A percentile compares a stretch with the other conserved stretches of the same genome.
phyloP scores from a whole-genome alignment of 139 green algal species.

The Auxenochlorella pyrenoidosa region DNA sequence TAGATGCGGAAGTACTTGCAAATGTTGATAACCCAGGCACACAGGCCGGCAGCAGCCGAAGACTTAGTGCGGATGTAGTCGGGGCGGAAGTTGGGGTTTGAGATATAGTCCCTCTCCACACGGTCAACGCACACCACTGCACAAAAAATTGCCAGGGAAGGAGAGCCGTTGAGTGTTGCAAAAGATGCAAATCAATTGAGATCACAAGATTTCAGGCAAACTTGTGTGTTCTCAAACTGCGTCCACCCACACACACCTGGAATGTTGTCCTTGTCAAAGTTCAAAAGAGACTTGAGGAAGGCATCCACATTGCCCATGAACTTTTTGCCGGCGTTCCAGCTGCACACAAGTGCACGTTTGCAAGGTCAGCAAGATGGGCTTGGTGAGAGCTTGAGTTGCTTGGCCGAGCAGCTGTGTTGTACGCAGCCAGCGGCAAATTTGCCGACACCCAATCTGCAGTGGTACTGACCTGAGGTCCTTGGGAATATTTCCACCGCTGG shows the following conservation, averaged over 20 bases:
- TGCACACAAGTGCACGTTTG: background rate
- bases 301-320: slow-evolving; percentile 93
- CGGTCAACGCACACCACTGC: slow-evolving; percentile 41
- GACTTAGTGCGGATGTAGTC: slow-evolving; percentile 89
- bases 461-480: slow-evolving; percentile 51
- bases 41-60: slow-evolving; percentile 87
- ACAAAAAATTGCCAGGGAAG: background rate
- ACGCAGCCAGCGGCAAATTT: background rate
- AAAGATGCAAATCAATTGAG: too few relatives aligned
- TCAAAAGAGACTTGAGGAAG: slow-evolving; percentile 88
- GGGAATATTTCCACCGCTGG: slow-evolving; percentile 83
- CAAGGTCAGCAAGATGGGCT: background rate
- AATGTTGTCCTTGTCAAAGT: slow-evolving; percentile 94
- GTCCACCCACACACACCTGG: slow-evolving; percentile 43
- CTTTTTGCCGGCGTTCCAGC: slow-evolving; percentile 88
- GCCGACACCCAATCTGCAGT: background rate
- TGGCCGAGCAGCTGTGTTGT: background rate
- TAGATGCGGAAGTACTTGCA: slow-evolving; percentile 96
- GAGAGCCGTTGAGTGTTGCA: background rate
- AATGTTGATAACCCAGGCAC: slow-evolving; percentile 94
- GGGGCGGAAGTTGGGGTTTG: slow-evolving; percentile 79
- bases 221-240: background rate
- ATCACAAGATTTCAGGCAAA: too few relatives aligned
- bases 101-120: slow-evolving; percentile 79
- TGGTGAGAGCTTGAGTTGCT: background rate